phyloP scores from a whole-genome alignment of 495 filamentous ascomycete genomes.

The Penicillium goetzii region DNA sequence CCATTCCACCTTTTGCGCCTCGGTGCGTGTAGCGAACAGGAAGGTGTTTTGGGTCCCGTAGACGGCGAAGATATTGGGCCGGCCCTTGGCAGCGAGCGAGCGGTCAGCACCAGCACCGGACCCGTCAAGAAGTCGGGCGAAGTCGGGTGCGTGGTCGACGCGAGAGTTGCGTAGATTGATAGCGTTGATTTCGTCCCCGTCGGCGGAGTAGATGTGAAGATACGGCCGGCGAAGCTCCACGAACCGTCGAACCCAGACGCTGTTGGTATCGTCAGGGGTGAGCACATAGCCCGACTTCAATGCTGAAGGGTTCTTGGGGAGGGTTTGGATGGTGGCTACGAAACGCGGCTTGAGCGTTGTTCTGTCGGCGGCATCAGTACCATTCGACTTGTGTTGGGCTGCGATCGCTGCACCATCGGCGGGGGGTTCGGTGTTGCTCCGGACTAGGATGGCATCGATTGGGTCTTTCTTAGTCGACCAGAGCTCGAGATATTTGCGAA shows the following conservation, averaged over 20 bases:
- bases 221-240: slow-evolving; percentile 93
- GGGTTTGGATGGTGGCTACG: slow-evolving; percentile 67
- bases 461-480: slow-evolving; percentile 81
- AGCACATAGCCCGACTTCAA: slow-evolving; percentile 84
- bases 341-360: slow-evolving; percentile 57
- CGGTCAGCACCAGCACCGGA: slow-evolving; percentile 36
- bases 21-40: slow-evolving; percentile 85
- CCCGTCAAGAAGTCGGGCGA: slow-evolving; percentile 72
- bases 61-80: slow-evolving; percentile 82
- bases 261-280: slow-evolving; percentile 71
- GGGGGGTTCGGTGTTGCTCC: slow-evolving; percentile 78
- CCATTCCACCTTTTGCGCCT: slow-evolving; percentile 93
- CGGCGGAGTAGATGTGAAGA: slow-evolving; percentile 81
- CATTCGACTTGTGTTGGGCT: slow-evolving; percentile 40
- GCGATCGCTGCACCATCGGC: slow-evolving; percentile 56
- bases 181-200: slow-evolving; percentile 86
- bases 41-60: slow-evolving; percentile 93
- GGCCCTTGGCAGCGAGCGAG: slow-evolving; percentile 52
- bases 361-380: slow-evolving; percentile 33
- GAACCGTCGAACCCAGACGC: slow-evolving; percentile 84
- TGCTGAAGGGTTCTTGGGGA: slow-evolving; percentile 74
- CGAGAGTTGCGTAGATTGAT: slow-evolving; percentile 83
- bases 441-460: slow-evolving; percentile 68
- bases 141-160: slow-evolving; percentile 85
- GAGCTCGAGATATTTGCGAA: slow-evolving; percentile 73